Conservation (phyloP, 495 filamentous ascomycete species). For the Apiosordaria backusii region DNA sequence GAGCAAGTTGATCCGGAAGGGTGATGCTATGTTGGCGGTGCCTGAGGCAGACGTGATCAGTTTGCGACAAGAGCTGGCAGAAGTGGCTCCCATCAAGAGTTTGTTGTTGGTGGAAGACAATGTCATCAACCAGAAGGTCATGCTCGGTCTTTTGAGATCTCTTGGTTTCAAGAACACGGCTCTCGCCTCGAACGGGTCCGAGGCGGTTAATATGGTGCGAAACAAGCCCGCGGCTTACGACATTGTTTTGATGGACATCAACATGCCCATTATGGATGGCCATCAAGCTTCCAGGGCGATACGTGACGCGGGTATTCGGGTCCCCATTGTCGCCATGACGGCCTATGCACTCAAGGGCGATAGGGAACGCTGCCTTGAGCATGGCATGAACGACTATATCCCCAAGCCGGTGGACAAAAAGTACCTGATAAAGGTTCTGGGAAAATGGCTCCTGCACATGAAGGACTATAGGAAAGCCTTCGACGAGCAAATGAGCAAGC, state of each 20-base stretch:
- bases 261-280: slow-evolving; percentile 50
- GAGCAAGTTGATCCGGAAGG: slow-evolving; percentile 5
- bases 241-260: slow-evolving; percentile 54
- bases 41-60: slow-evolving; percentile 20
- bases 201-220: slow-evolving; percentile 53
- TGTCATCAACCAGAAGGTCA: slow-evolving; percentile 60
- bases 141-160: slow-evolving; percentile 54
- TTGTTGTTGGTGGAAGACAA: slow-evolving; percentile 60
- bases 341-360: slow-evolving; percentile 62
- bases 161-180: slow-evolving; percentile 54
- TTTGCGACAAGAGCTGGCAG: slow-evolving; percentile 21
- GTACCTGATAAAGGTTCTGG: slow-evolving; percentile 32
- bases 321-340: slow-evolving; percentile 63
- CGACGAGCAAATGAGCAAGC: slow-evolving; percentile 1
- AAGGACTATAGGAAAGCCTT: slow-evolving; percentile 15
- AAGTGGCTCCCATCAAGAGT: slow-evolving; percentile 37
- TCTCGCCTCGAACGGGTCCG: slow-evolving; percentile 52
- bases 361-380: slow-evolving; percentile 52
- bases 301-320: slow-evolving; percentile 34
- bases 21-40: slow-evolving; percentile 7
- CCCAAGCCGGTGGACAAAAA: slow-evolving; percentile 56
- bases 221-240: slow-evolving; percentile 51
- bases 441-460: slow-evolving; percentile 42
- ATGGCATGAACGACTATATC: slow-evolving; percentile 62
- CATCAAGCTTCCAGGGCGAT: slow-evolving; percentile 40